phyloP scores from a whole-genome alignment of 2,329 filamentous ascomycete genomes.

The Fusarium anthophilum region DNA sequence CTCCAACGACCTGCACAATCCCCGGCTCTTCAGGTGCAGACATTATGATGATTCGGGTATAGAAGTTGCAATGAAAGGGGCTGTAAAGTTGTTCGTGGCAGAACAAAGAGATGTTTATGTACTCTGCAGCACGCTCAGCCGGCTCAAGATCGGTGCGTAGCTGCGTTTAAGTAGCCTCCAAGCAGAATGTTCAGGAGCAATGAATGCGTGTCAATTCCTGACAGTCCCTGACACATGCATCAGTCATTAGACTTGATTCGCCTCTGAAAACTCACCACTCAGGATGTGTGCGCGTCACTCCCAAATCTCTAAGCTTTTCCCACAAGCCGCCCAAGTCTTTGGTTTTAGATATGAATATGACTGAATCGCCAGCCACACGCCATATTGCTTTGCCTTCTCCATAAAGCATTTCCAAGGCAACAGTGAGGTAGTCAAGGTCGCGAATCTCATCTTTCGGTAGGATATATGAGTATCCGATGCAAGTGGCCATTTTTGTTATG shows the following conservation, averaged over 20 bases:
- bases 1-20: not conserved
- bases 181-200: fast-evolving
- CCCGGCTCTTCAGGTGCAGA: not conserved
- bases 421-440: not conserved
- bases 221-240: too few relatives aligned
- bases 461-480: not conserved
- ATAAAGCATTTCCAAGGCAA: not conserved
- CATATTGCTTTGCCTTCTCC: not conserved
- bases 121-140: fast-evolving
- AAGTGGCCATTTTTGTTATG: not conserved
- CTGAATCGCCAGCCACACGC: fast-evolving
- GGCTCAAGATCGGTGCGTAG: too few relatives aligned
- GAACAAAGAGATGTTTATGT: too few relatives aligned
- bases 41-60: fast-evolving
- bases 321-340: fast-evolving
- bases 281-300: not conserved
- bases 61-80: fast-evolving
- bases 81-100: not conserved
- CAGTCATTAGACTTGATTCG: fast-evolving
- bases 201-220: not conserved
- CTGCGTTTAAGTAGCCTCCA: fast-evolving
- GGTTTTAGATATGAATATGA: fast-evolving
- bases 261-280: not conserved
- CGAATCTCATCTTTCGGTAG: not conserved
- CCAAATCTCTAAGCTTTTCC: not conserved